A percentile compares a stretch with the other conserved stretches of the same genome.
phyloP scores from a whole-genome alignment of 164 flowering plant species.

The Pachysandra terminalis region DNA sequence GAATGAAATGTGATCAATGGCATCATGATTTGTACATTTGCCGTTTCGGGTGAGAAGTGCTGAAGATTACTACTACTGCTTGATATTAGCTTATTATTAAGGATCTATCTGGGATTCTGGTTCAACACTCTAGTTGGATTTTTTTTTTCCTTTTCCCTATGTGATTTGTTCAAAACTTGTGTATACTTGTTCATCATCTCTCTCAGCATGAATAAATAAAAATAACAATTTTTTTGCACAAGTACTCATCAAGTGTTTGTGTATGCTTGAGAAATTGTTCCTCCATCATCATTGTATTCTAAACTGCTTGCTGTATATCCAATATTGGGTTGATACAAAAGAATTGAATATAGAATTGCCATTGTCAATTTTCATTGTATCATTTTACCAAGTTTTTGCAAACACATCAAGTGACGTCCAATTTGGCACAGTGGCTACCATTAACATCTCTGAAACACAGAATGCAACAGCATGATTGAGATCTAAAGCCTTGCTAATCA shows the following conservation, averaged over 20 bases:
- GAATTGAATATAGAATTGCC: neutral
- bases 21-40: neutral
- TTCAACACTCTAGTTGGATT: conserved; percentile 8
- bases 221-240: neutral
- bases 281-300: neutral
- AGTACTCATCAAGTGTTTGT: neutral
- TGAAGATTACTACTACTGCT: neutral
- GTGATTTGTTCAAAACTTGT: conserved; percentile 1
- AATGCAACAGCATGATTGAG: neutral
- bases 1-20: conserved; percentile 3
- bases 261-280: neutral
- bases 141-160: neutral
- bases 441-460: neutral
- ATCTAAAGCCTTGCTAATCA: neutral
- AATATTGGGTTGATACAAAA: neutral
- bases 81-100: neutral
- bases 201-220: conserved; percentile 4
- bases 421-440: neutral
- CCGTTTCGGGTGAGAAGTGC: conserved; percentile 7
- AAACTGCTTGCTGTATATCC: neutral
- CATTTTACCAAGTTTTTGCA: neutral
- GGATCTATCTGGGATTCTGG: neutral
- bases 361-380: too few species aligned
- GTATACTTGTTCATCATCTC: conserved; percentile 23
- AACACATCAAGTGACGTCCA: too few species aligned